phyloP scores from a whole-genome alignment of 352 stramenopile species.

The Globisporangium splendens region DNA sequence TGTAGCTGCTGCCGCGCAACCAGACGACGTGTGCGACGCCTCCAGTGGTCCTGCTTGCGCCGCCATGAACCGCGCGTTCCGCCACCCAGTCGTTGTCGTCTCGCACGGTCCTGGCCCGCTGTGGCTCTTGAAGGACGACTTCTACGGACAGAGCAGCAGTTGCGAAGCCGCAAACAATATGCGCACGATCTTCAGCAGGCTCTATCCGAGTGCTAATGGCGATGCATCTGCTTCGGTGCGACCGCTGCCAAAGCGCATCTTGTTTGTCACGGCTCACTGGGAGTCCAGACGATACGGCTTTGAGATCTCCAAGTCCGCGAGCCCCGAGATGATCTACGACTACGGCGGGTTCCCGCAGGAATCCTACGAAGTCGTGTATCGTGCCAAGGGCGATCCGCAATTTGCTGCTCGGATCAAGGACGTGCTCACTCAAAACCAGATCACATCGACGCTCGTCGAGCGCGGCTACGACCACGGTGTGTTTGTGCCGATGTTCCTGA shows the following conservation, averaged over 20 bases:
- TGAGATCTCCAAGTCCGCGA: conserved; percentile 51
- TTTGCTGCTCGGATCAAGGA: conserved; percentile 66
- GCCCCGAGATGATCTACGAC: conserved; percentile 77
- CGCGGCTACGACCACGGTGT: conserved; percentile 88
- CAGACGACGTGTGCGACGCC: conserved; percentile 1
- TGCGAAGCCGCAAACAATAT: conserved; percentile 20
- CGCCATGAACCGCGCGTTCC: conserved; percentile 11
- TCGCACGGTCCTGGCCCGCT: conserved; percentile 59
- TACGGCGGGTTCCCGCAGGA: conserved; percentile 86
- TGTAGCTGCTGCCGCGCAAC: not conserved
- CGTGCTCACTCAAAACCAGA: conserved; percentile 47
- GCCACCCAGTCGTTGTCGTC: conserved; percentile 34
- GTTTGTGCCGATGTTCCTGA: conserved; percentile 86
- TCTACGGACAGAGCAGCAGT: conserved; percentile 27
- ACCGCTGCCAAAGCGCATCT: conserved; percentile 50
- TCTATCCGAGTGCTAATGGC: conserved; percentile 21
- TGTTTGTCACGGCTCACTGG: conserved; percentile 88
- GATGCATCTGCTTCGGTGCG: no score
- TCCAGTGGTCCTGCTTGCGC: not conserved
- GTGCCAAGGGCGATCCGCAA: conserved; percentile 55
- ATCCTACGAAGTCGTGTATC: conserved; percentile 82
- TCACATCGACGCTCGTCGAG: conserved; percentile 40
- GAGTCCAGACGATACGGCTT: conserved; percentile 47
- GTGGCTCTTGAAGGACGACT: conserved; percentile 39
- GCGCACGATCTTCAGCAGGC: conserved; percentile 26